phyloP scores from a whole-genome alignment of 2,329 filamentous ascomycete species.

The Grosmannia penicillata region DNA sequence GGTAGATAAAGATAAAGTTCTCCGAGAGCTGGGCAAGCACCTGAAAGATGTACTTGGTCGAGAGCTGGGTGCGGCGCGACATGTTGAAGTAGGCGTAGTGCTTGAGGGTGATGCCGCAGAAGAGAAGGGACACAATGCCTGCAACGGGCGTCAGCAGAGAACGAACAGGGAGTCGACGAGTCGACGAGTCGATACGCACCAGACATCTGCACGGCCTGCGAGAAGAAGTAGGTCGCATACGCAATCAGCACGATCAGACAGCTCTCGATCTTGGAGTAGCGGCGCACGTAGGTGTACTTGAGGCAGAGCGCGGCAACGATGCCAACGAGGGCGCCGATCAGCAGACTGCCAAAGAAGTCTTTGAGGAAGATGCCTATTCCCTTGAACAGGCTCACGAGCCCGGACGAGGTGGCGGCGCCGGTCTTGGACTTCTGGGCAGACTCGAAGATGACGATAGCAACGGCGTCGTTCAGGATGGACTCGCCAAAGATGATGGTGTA shows the following conservation, averaged over 20 bases:
- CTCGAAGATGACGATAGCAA: conserved; percentile 97
- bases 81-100: conserved; percentile 99
- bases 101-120: conserved; percentile 96
- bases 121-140: conserved; percentile 93
- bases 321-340: conserved; percentile 79
- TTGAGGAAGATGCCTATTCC: conserved; percentile 89
- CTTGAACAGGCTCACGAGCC: conserved; percentile 72
- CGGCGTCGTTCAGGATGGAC: conserved; percentile 93
- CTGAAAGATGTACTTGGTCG: conserved; percentile 95
- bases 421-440: conserved; percentile 87
- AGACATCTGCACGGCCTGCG: conserved; percentile 89
- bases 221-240: conserved; percentile 96
- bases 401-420: conserved; percentile 55
- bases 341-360: conserved; percentile 86
- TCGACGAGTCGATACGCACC: no score
- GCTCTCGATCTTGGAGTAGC: conserved; percentile 93
- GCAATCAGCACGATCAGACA: conserved; percentile 87
- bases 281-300: conserved; percentile 86
- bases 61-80: conserved; percentile 92
- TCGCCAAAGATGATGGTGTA: conserved; percentile 99
- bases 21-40: conserved; percentile 89
- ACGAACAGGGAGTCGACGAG: conserved; percentile 2
- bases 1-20: conserved; percentile 99
- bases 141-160: neutral
- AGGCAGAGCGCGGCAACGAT: conserved; percentile 75